Evolutionary conservation across 2,329 filamentous ascomycete genomes (phyloP), one percentile per base, ranked within the genome.

Genomic region (Blastomyces silverae): DNA sequence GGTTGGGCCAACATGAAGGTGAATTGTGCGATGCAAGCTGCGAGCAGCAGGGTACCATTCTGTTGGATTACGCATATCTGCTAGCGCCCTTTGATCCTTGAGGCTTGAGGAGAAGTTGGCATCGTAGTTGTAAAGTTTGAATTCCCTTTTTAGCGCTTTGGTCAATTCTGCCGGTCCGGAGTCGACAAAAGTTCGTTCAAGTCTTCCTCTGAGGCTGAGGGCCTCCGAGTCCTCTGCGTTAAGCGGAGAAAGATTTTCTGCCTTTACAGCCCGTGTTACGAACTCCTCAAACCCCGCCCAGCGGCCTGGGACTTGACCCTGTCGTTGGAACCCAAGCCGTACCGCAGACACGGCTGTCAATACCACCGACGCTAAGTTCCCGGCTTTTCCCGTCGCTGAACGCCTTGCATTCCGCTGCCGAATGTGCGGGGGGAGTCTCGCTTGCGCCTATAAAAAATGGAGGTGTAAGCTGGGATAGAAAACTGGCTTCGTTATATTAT

Each of bases 1-100:
- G 1, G 94, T 99, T 1, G 94, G 94, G 0, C 94, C 94, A 61
- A 99, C 92, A 71, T 99, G 94, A 25, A 99, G 81, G 78, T 97
- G 91, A 52, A 99, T 84, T 0, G 86, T 93, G 56, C 94, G 84
- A 72, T 92, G 90, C 70, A 94, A 81, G 57, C 85, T 83, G 65
- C 95, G 85, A 1, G 94, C 94, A 3, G 85, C 87, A 0, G 93
- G 91, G 73, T 89, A 97, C 93, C 93, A 97, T 75, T 99, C 94
- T 63, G 88, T 84, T 0, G 94, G 94, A 75, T 87, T 92, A n/a
- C 92, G 85, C 69, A 96, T 79, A 77, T 97, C 91, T n/a, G 91
- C 85, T 17, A 95, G 77, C 25, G 82, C 82, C 70, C 81, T 79
- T 70, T 92, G 89, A 39, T 83, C 83, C 56, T 81, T 77, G 39